Evolutionary conservation across 2,329 filamentous ascomycete genomes (phyloP).

Genomic region (Exserohilum rostratum): DNA sequence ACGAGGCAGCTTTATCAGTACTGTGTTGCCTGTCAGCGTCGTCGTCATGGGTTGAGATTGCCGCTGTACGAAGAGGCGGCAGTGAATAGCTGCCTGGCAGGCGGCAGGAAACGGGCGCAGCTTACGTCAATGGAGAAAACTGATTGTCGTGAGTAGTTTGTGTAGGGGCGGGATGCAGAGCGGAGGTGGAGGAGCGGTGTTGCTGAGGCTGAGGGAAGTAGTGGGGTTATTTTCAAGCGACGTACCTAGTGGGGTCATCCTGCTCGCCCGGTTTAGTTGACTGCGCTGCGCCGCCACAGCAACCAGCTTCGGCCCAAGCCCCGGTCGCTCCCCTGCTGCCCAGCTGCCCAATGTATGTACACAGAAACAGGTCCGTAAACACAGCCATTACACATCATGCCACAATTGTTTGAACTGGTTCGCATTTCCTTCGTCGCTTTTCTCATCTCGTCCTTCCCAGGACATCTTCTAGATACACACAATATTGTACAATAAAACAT

Average conservation of each 20-base stretch:
- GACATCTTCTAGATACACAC: slow-evolving; percentile 41
- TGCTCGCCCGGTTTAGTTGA: slow-evolving; percentile 22
- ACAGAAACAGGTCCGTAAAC: neutral
- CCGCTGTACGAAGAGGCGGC: slow-evolving; percentile 12
- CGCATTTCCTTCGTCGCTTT: slow-evolving; percentile 39
- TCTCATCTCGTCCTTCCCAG: slow-evolving; percentile 40
- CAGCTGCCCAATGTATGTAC: slow-evolving; percentile 6
- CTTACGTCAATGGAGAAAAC: slow-evolving; percentile 38
- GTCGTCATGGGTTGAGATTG: slow-evolving; percentile 41
- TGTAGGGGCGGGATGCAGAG: slow-evolving; percentile 23
- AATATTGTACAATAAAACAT: slow-evolving; percentile 44
- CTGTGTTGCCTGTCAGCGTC: slow-evolving; percentile 47
- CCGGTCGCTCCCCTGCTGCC: neutral
- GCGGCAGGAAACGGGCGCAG: slow-evolving; percentile 8
- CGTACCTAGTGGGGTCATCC: slow-evolving; percentile 29
- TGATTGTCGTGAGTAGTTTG: slow-evolving; percentile 22
- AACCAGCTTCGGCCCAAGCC: slow-evolving; percentile 15
- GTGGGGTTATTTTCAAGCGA: slow-evolving; percentile 26
- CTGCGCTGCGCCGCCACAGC: slow-evolving; percentile 28
- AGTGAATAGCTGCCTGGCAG: slow-evolving; percentile 28
- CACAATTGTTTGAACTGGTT: slow-evolving; percentile 24
- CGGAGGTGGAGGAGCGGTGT: slow-evolving; percentile 30
- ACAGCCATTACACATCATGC: neutral
- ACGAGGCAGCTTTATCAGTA: slow-evolving; percentile 43
- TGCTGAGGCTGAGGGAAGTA: slow-evolving; percentile 33